Percentiles rank a stretch among this genome's conserved stretches.
Evolutionary conservation across 495 filamentous ascomycete genomes (phyloP).

Genomic region (Aspergillus biplanus): DNA sequence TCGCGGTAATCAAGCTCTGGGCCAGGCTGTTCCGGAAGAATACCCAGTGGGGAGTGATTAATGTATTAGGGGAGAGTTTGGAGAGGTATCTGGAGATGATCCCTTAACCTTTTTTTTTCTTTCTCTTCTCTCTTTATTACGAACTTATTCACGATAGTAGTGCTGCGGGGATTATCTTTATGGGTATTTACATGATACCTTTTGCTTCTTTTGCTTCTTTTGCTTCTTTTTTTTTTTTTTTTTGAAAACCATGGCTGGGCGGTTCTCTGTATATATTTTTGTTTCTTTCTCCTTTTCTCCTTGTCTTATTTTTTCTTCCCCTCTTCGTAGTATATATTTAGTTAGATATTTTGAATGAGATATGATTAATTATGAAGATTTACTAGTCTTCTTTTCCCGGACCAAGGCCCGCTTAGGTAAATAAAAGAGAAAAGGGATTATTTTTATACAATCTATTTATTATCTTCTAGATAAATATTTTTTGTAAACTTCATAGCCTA

Average conservation of each 20-base stretch:
- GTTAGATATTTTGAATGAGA: not conserved
- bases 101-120: not conserved
- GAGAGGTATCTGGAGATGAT: slow-evolving; percentile 39
- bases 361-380: not conserved
- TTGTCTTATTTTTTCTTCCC: too few relatives aligned
- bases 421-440: not conserved
- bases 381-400: not conserved
- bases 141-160: too few relatives aligned
- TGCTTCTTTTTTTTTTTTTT: too few relatives aligned
- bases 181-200: too few relatives aligned
- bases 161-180: too few relatives aligned
- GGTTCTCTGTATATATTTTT: not conserved
- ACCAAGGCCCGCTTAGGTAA: not conserved
- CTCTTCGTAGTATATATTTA: not conserved
- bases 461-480: not conserved
- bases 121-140: not conserved
- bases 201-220: too few relatives aligned
- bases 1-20: slow-evolving; percentile 42
- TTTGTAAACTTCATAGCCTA: not conserved
- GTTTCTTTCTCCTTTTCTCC: not conserved
- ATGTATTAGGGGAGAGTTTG: slow-evolving; percentile 41
- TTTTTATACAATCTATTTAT: not conserved
- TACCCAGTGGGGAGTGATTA: slow-evolving; percentile 48
- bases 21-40: slow-evolving; percentile 43
- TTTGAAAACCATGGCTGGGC: too few relatives aligned